Evolutionary conservation across 208 protist genomes (phyloP).

Genomic region (Novymonas esmeraldas): DNA sequence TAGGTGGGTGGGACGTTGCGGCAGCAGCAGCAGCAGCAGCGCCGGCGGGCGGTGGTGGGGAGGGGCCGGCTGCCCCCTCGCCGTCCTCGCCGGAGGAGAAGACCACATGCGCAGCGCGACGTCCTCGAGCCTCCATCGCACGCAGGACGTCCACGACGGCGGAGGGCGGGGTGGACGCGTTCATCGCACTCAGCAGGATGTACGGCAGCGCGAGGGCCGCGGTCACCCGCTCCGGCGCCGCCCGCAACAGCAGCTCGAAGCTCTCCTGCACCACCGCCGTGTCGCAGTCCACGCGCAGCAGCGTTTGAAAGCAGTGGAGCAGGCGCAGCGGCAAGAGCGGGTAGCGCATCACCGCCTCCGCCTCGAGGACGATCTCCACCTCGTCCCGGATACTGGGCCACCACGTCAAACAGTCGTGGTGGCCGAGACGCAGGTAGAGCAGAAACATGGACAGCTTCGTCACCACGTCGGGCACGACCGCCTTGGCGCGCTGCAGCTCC

Average conservation of each 20-base stretch:
- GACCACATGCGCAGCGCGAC: background rate
- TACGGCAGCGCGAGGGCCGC: conserved; percentile 71
- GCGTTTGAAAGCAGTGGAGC: conserved; percentile 84
- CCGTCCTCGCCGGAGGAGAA: background rate
- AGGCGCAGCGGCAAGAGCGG: conserved; percentile 73
- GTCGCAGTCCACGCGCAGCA: conserved; percentile 79
- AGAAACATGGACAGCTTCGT: conserved; percentile 84
- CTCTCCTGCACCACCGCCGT: conserved; percentile 62
- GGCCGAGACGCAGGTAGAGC: conserved; percentile 81
- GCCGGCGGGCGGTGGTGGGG: too few species aligned
- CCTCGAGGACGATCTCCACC: conserved; percentile 36
- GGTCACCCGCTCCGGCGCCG: conserved; percentile 49
- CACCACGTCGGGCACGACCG: conserved; percentile 64
- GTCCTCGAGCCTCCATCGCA: conserved; percentile 27
- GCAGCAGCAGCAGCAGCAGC: background rate
- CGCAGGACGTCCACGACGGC: conserved; percentile 57
- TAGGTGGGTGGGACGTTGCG: background rate
- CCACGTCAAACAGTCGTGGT: conserved; percentile 53
- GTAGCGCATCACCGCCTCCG: conserved; percentile 30
- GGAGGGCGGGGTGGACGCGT: conserved; percentile 58
- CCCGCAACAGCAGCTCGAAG: conserved; percentile 52
- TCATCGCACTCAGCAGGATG: conserved; percentile 67
- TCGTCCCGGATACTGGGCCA: conserved; percentile 70
- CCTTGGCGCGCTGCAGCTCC: conserved; percentile 62
- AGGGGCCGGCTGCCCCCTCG: background rate